Base-by-base conservation (phyloP, 768 basidiomycete genomes). In the Lactarius pseudohatsudake region DNA sequence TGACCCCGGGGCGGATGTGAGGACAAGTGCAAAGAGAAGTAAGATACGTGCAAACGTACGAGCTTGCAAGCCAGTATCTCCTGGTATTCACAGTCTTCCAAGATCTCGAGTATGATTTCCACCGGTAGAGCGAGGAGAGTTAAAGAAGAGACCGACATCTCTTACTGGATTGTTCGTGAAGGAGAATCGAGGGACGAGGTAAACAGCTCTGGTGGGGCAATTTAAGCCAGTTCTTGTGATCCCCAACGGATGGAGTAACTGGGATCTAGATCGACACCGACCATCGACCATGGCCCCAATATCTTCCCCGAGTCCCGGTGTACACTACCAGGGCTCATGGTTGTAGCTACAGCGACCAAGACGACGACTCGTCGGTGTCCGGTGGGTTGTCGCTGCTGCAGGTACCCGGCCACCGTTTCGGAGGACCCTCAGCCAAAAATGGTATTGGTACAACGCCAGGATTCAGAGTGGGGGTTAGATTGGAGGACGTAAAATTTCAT, bases 41-140 rank as follows among this genome's bases (percentile, higher is more conserved):
- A n/a, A 9, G 3, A 56, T 28, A 20, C 16, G n/a, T 13, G 32
- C 8, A 18, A 18, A 64, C 58, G 26, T 54, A 65, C 64, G 20
- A 40, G 30, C 5, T 47, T 65, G 10, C 53, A 55, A 18, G 54
- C 54, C 22, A 65, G 34, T 22, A 65, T 65, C 22, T 32, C 59
- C 8, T 38, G 41, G 32, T 38, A 38, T 6, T 47, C 59, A 41
- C 59, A 28, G 16, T 34, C 26, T 11, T 36, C 59, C 7, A 65
- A 32, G 16, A 60, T 40, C 30, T 38, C 56, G 32, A 65, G 53
- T n/a, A 61, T 38, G 6, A 65, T 28, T 16, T 65, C 64, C 22
- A 43, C 59, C 3, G 59, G 64, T 26, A 65, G 53, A 20, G 22
- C 1, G 30, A 60, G 59, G 20, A 47, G 13, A 28, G n/a, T 8